Conservation (phyloP, 2,329 filamentous ascomycete genomes). For the Cryphonectria radicalis region DNA sequence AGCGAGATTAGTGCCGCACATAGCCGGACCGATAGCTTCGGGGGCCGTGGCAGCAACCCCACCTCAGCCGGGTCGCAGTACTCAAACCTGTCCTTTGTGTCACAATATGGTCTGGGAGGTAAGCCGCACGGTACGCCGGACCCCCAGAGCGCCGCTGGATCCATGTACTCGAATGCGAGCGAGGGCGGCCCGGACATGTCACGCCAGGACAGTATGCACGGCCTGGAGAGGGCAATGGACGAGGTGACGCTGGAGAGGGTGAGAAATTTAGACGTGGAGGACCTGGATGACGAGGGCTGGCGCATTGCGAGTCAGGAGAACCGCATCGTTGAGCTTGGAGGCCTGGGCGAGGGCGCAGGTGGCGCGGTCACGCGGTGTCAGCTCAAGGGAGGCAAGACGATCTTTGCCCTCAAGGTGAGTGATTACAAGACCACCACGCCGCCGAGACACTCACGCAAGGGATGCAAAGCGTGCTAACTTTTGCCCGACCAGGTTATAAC, state of each 20-base stretch:
- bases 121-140: conserved; percentile 74
- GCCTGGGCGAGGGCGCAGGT: conserved; percentile 90
- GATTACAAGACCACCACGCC: conserved; percentile 24
- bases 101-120: conserved; percentile 69
- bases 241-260: conserved; percentile 82
- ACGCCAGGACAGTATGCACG: conserved; percentile 78
- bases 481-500: conserved; percentile 77
- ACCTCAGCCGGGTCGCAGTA: conserved; percentile 88
- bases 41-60: conserved; percentile 77
- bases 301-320: conserved; percentile 88
- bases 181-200: conserved; percentile 80
- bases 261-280: conserved; percentile 85
- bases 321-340: conserved; percentile 85
- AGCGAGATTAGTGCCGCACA: conserved; percentile 81
- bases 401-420: conserved; percentile 97
- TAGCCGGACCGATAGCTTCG: conserved; percentile 84
- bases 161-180: conserved; percentile 79
- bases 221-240: conserved; percentile 72
- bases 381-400: conserved; percentile 87
- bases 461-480: conserved; percentile 30
- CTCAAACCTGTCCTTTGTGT: conserved; percentile 80
- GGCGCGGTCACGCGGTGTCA: conserved; percentile 92
- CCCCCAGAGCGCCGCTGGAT: conserved; percentile 85
- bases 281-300: conserved; percentile 95
- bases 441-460: conserved; percentile 11